A percentile compares a stretch with the other conserved stretches of the same genome.
These are phyloP conservation scores for Cyclotella kingstonii DNA, from an alignment of 108 stramenopile species.

Conservation along the genomic window DNA sequence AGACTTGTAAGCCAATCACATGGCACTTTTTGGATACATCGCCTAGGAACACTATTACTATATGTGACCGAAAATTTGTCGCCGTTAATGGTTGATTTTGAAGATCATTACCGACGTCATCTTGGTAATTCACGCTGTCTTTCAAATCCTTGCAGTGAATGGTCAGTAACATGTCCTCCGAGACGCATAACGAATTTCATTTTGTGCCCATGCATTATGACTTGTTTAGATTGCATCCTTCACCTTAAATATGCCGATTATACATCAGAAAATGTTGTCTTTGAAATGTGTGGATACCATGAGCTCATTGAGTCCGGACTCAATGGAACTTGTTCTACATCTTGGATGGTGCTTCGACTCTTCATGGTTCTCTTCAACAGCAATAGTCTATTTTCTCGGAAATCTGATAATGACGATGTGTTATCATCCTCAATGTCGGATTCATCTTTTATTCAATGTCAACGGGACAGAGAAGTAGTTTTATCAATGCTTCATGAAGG, in stretches of 20 bases:
- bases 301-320: slow-evolving; percentile 22
- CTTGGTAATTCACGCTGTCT: slow-evolving; percentile 28
- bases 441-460: background rate
- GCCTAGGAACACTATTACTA: slow-evolving; percentile 32
- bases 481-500: slow-evolving; percentile 65
- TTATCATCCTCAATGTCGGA: too few relatives aligned
- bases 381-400: background rate
- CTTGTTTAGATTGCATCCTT: slow-evolving; percentile 38
- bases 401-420: too few relatives aligned
- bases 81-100: slow-evolving; percentile 46
- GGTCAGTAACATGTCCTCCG: background rate
- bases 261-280: slow-evolving; percentile 8
- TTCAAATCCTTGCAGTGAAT: slow-evolving; percentile 14
- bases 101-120: slow-evolving; percentile 53
- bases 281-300: slow-evolving; percentile 18
- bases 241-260: slow-evolving; percentile 10
- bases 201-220: slow-evolving; percentile 39
- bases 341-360: slow-evolving; percentile 52
- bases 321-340: slow-evolving; percentile 50
- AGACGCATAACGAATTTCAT: slow-evolving; percentile 22
- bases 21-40: slow-evolving; percentile 21
- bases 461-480: slow-evolving; percentile 42
- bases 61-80: slow-evolving; percentile 22
- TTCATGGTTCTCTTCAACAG: slow-evolving; percentile 38
- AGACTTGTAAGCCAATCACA: slow-evolving; percentile 49